Evolutionary conservation across 495 filamentous ascomycete species (phyloP), one percentile per base, ranked within the genome.

Genomic region (Pseudoneurospora amorphoporcata): DNA sequence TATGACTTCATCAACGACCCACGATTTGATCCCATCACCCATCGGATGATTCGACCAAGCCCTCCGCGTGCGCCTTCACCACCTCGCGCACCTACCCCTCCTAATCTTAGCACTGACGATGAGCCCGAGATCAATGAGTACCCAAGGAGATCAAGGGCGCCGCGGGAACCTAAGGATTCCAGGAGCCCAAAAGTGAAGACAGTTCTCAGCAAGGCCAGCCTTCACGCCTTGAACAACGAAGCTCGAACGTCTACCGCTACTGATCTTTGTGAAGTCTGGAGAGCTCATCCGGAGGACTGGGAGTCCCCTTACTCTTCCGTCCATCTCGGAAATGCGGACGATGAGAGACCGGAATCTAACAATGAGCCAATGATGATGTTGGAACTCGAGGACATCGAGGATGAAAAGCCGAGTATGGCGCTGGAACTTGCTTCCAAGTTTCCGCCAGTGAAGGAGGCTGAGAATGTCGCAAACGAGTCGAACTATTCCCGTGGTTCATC

Each of bases 261-360:
- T 5, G 73, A 76, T 9, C 68, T 77, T 7, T 79, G 77, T 38
- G 78, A 80, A 19, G 76, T 80, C 19, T 80, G 78, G 78, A 73
- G 72, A 32, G 78, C 76, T 37, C 72, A 68, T 35, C 71, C 77
- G n/a, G 75, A 75, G 41, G 78, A 80, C 68, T 80, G 77, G 77
- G 78, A 80, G 53, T 79, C 75, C 4, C 78, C 78, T 12, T 80
- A 77, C 68, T 42, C 74, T 16, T 79, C 78, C 3, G 65, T 41
- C 65, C 71, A 75, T 1, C 53, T 65, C 35, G 53, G 53, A 32
- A 65, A 35, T 65, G 53, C 29, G 14, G 29, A 14, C 4, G 53
- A 65, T 17, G 53, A 35, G 53, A 65, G 7, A 37, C 53, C 53
- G 3, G 53, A 65, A 35, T 17, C 53, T 16, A 65, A 37, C 53